Evolutionary conservation across 2,329 filamentous ascomycete genomes (phyloP).

Genomic region (Apiospora aurea): DNA sequence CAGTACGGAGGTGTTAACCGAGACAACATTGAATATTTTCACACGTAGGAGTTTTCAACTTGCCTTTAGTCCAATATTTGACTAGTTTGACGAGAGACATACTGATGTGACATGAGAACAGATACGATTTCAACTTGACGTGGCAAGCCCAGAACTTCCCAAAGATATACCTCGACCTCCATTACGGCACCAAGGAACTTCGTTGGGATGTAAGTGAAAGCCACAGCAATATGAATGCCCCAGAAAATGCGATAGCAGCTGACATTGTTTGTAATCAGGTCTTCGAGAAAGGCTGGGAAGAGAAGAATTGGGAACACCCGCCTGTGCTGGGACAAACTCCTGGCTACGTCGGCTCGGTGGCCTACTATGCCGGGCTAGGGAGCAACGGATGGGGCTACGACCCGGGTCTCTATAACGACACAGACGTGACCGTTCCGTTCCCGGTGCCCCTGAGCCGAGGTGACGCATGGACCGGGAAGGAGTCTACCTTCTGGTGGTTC

Average conservation of each 20-base stretch:
- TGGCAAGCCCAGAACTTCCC: conserved; percentile 35
- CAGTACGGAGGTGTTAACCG: conserved; percentile 18
- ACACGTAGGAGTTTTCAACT: not conserved
- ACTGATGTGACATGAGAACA: not conserved
- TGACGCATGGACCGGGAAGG: not conserved
- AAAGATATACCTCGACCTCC: conserved; percentile 32
- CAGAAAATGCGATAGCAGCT: not conserved
- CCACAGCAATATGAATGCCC: not conserved
- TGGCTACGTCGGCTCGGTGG: conserved; percentile 36
- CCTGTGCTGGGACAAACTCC: conserved; percentile 33
- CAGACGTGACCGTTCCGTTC: conserved; percentile 30
- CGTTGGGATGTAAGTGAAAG: conserved; percentile 36
- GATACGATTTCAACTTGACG: conserved; percentile 36
- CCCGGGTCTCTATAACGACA: conserved; percentile 30
- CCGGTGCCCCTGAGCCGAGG: conserved; percentile 30
- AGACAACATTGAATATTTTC: conserved; percentile 22
- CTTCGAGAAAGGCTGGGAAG: conserved; percentile 32
- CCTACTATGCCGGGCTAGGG: conserved; percentile 32
- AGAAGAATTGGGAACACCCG: conserved; percentile 35
- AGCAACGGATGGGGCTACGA: conserved; percentile 31
- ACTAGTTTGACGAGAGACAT: not conserved
- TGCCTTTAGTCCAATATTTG: not conserved
- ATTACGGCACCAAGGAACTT: conserved; percentile 35
- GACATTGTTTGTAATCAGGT: conserved; percentile 16
- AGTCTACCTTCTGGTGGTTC: conserved; percentile 24